Conservation (phyloP, 768 basidiomycete genomes). For the Rossbeevera mucosa region DNA sequence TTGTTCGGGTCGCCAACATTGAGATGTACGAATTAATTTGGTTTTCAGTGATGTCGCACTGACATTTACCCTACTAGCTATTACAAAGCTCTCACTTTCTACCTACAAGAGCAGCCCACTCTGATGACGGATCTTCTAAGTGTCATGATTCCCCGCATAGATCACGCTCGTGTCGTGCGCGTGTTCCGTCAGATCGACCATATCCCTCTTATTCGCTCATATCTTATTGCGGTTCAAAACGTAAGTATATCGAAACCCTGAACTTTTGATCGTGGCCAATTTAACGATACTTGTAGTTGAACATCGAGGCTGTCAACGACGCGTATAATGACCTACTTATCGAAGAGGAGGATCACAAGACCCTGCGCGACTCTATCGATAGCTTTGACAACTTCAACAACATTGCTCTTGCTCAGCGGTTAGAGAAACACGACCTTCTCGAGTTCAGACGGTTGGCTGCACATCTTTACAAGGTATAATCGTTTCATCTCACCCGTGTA, state of each 20-base stretch:
- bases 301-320: constrained; percentile 95
- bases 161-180: constrained; percentile 91
- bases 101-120: constrained; percentile 89
- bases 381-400: constrained; percentile 99
- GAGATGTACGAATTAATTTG: constrained; percentile 66
- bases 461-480: constrained; percentile 84
- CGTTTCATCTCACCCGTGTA: not conserved
- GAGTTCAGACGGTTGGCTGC: constrained; percentile 95
- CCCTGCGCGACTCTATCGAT: constrained; percentile 94
- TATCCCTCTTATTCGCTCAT: constrained; percentile 90
- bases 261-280: not conserved
- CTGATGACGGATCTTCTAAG: constrained; percentile 90
- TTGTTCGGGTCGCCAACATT: constrained; percentile 94
- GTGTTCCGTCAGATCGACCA: constrained; percentile 96
- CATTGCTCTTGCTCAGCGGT: constrained; percentile 72
- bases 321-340: constrained; percentile 98
- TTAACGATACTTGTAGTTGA: constrained; percentile 55
- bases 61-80: constrained; percentile 47
- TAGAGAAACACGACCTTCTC: constrained; percentile 87
- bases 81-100: constrained; percentile 93
- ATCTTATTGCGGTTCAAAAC: constrained; percentile 95
- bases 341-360: constrained; percentile 98
- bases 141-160: constrained; percentile 89
- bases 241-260: constrained; percentile 38
- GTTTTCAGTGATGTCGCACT: not conserved